phyloP scores from a whole-genome alignment of 441 rosid genomes.

The Geranium incanum region DNA sequence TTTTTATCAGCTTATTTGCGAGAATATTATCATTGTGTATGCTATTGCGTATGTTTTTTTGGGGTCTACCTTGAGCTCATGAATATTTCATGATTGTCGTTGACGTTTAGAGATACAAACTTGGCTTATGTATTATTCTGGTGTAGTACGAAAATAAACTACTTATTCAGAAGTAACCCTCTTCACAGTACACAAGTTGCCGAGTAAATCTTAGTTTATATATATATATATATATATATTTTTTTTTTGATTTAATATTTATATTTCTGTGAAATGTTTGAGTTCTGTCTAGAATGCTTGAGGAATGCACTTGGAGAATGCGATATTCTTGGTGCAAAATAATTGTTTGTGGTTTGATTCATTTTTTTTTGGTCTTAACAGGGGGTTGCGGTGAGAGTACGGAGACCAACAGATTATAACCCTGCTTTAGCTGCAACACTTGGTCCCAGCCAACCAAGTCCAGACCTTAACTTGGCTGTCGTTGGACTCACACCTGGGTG shows the following conservation, averaged over 20 bases:
- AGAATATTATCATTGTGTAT: background rate
- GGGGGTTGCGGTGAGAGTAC: slow-evolving; percentile 32
- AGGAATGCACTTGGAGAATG: background rate
- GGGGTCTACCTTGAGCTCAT: background rate
- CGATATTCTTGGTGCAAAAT: background rate
- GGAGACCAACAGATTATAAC: slow-evolving; percentile 32
- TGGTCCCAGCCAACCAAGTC: slow-evolving; percentile 33
- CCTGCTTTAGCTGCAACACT: slow-evolving; percentile 35
- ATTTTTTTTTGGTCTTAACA: slow-evolving; percentile 13
- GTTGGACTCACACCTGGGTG: slow-evolving; percentile 31
- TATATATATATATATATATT: background rate
- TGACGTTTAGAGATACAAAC: background rate
- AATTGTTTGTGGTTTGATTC: background rate
- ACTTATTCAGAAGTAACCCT: background rate
- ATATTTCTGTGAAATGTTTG: background rate
- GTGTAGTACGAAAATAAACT: background rate
- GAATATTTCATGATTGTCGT: background rate
- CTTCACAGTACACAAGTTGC: background rate
- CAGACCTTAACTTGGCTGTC: slow-evolving; percentile 28
- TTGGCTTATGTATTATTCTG: background rate
- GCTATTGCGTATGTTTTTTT: background rate
- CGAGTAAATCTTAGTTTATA: background rate
- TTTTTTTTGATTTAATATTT: background rate
- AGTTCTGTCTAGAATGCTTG: background rate
- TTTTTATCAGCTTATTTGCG: background rate